These are phyloP conservation scores for Dendrostoma leiphaemia DNA, from an alignment of 2,329 filamentous ascomycete species.

Conservation along the genomic window DNA sequence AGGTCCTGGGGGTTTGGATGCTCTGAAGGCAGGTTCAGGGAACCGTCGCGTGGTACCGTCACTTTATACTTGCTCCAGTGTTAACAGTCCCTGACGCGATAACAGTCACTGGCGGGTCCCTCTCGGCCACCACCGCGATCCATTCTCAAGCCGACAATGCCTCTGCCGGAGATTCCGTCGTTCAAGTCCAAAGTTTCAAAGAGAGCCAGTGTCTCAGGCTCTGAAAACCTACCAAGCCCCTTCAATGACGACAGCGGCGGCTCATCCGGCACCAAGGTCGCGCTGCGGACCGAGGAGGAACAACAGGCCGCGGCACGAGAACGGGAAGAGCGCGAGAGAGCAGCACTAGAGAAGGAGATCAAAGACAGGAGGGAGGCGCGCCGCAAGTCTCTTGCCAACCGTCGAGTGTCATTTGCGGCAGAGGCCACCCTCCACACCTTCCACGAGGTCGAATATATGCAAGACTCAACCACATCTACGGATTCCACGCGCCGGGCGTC, in stretches of 20 bases:
- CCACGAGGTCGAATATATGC: constrained; percentile 86
- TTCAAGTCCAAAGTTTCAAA: constrained; percentile 55
- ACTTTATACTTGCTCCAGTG: constrained; percentile 30
- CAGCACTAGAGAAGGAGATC: constrained; percentile 58
- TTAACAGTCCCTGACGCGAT: constrained; percentile 21
- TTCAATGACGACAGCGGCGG: constrained; percentile 36
- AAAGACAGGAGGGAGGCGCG: constrained; percentile 79
- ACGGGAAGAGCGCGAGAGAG: constrained; percentile 64
- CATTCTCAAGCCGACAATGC: constrained; percentile 79
- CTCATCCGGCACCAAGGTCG: constrained; percentile 54
- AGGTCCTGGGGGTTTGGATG: constrained; percentile 85
- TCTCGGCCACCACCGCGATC: constrained; percentile 57
- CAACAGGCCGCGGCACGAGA: constrained; percentile 68
- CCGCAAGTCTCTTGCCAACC: constrained; percentile 87
- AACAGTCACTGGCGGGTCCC: constrained; percentile 54
- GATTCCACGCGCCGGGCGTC: constrained; percentile 76
- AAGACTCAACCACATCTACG: constrained; percentile 80
- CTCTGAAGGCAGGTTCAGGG: constrained; percentile 70
- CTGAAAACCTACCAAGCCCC: constrained; percentile 44
- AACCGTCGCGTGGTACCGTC: constrained; percentile 73
- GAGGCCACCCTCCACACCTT: constrained; percentile 97
- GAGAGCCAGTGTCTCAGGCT: constrained; percentile 35
- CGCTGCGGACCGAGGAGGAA: constrained; percentile 67
- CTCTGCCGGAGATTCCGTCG: constrained; percentile 65
- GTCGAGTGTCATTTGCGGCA: constrained; percentile 93